Evolutionary conservation across 2,329 filamentous ascomycete genomes (phyloP).

Genomic region (Sarocladium brachiariae): DNA sequence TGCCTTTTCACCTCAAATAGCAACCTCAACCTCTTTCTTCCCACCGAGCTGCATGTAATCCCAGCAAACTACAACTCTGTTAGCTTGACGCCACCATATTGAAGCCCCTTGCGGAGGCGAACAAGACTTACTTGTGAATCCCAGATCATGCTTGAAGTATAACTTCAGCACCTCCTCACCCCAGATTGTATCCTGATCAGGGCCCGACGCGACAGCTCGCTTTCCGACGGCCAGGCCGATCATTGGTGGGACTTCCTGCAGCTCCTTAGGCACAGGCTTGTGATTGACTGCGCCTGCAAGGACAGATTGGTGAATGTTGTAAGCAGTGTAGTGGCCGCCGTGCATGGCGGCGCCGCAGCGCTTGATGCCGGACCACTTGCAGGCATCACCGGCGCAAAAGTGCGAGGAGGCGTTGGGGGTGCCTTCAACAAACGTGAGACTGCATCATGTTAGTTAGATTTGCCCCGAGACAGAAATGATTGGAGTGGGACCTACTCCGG

Average conservation of each 20-base stretch:
- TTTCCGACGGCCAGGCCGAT: slow-evolving; percentile 68
- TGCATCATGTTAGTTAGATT: slow-evolving; percentile 18
- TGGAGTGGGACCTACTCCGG: slow-evolving; percentile 35
- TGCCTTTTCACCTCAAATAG: not conserved
- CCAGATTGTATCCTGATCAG: slow-evolving; percentile 46
- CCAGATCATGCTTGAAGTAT: slow-evolving; percentile 65
- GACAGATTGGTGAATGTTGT: slow-evolving; percentile 62
- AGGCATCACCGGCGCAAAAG: slow-evolving; percentile 64
- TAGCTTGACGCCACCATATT: too few species aligned
- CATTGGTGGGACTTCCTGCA: slow-evolving; percentile 52
- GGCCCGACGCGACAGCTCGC: slow-evolving; percentile 58
- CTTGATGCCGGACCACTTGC: slow-evolving; percentile 71
- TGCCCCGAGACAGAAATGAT: not conserved
- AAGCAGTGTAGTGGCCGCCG: slow-evolving; percentile 58
- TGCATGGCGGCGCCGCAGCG: slow-evolving; percentile 71
- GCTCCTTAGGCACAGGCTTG: slow-evolving; percentile 38
- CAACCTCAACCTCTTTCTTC: slow-evolving; percentile 15
- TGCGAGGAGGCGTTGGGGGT: slow-evolving; percentile 54
- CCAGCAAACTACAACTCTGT: slow-evolving; percentile 42
- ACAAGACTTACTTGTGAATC: slow-evolving; percentile 55
- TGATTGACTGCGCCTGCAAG: slow-evolving; percentile 18
- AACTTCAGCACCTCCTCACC: slow-evolving; percentile 56
- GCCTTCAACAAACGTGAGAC: slow-evolving; percentile 45
- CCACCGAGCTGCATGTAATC: slow-evolving; percentile 43
- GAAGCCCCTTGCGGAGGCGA: too few species aligned